Evolutionary conservation across 352 stramenopile genomes (phyloP).

Genomic region (Hyaloperonospora brassicae): DNA sequence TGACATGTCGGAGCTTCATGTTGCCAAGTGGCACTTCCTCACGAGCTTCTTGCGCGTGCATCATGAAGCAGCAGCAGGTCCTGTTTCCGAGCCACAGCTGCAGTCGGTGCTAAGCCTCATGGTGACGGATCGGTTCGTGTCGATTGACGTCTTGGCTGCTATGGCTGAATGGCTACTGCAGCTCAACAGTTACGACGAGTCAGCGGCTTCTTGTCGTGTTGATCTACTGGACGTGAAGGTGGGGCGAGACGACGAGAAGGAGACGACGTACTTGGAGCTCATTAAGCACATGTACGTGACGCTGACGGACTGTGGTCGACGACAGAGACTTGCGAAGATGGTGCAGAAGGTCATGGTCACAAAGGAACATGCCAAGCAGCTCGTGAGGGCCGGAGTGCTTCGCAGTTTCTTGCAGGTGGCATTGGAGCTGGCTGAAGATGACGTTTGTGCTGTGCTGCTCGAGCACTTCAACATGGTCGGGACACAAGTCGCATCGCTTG

Average conservation of each 20-base stretch:
- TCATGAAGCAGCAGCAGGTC: background rate
- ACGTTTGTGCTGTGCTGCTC: constrained; percentile 5
- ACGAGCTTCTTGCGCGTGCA: constrained; percentile 2
- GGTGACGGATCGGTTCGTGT: constrained; percentile 26
- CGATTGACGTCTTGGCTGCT: constrained; percentile 28
- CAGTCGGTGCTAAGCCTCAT: constrained; percentile 21
- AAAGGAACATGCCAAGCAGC: constrained; percentile 46
- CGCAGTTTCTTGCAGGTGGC: constrained; percentile 42
- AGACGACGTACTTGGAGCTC: constrained; percentile 30
- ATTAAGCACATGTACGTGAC: constrained; percentile 76
- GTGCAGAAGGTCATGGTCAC: constrained; percentile 25
- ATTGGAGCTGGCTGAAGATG: constrained; percentile 19
- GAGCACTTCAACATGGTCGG: constrained; percentile 18
- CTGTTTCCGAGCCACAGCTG: constrained; percentile 11
- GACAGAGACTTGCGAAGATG: constrained; percentile 26
- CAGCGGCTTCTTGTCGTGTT: background rate
- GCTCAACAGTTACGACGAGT: constrained; percentile 7
- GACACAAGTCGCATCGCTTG: constrained; percentile 19
- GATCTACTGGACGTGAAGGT: constrained; percentile 17
- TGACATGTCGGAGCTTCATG: constrained; percentile 19
- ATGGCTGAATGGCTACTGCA: constrained; percentile 34
- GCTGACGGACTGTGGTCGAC: constrained; percentile 20
- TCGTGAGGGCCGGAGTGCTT: constrained; percentile 32
- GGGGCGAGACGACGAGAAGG: constrained; percentile 7
- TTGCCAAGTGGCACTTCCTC: constrained; percentile 26